Evolutionary conservation across 2,329 filamentous ascomycete species (phyloP), one percentile per base, ranked within the genome.

Genomic region (Alternaria triticina): DNA sequence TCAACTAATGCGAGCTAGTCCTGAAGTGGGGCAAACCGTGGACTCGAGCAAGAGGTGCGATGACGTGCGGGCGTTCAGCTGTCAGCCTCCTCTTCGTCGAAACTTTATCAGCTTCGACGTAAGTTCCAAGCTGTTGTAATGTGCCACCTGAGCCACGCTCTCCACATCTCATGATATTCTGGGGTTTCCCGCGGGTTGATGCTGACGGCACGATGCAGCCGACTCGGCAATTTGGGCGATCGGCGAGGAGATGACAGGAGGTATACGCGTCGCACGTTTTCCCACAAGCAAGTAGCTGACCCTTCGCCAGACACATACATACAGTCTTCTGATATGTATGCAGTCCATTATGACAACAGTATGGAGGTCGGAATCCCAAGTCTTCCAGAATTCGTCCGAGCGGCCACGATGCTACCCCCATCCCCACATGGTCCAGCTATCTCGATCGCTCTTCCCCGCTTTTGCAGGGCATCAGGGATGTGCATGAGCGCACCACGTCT

Each of bases 391-490:
- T 46, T 51, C 33, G 57, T 46, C 50, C 43, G 30, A 36, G 46
- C 40, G 49, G 28, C 28, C 12, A 44, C 28, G 36, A 45, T 47
- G 36, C 13, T 51, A 27, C 40, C 47, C 13, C 17, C 23, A 47
- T 59, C 45, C 62, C 57, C 36, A 55, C 40, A 36, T 28, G 50
- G 22, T 47, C 47, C 55, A 59, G 20, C 28, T 36, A 49, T 51
- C 55, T 54, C 43, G 25, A 62, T 54, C 36, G 47, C 43, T 36
- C 23, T 62, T 68, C 64, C 70, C 70, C 70, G 62, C 66, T 63
- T 64, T 65, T 49, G 52, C 50, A 51, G 44, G 22, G 27, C 33
- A 36, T 25, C 46, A 64, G 57, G 57, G 12, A 44, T 57, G 17
- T 50, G 27, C 54, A 52, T 23, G 27, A 56, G 40, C 54, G 40